phyloP scores from a whole-genome alignment of 106 monocot genomes.

The Allium fistulosum region DNA sequence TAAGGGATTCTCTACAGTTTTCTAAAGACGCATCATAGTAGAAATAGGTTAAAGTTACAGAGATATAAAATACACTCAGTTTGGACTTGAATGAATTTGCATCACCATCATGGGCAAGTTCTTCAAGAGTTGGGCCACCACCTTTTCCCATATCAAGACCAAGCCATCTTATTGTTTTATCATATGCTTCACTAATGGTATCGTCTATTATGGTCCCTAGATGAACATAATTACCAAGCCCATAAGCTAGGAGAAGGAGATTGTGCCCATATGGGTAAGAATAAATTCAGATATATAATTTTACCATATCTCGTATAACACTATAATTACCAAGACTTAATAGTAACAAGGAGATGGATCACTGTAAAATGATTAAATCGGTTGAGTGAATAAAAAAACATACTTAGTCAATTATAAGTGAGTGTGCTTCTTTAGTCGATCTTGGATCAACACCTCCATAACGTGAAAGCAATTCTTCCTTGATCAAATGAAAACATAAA shows the following conservation, averaged over 20 bases:
- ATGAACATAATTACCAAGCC: constrained; percentile 85
- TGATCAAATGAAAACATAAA: constrained; percentile 13
- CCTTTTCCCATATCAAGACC: constrained; percentile 96
- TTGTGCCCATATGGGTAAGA: constrained; percentile 79
- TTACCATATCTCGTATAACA: neutral
- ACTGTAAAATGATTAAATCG: too few relatives aligned
- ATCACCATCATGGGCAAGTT: constrained; percentile 92
- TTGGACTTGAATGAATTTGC: constrained; percentile 65
- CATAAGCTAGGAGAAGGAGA: constrained; percentile 83
- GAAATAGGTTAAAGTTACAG: too few relatives aligned
- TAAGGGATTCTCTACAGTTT: too few relatives aligned
- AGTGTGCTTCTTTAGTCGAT: constrained; percentile 94
- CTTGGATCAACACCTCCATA: constrained; percentile 95
- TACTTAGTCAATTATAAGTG: constrained; percentile 79
- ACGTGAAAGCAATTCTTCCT: constrained; percentile 79
- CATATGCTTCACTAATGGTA: constrained; percentile 99
- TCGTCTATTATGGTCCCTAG: constrained; percentile 99
- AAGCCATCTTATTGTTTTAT: constrained; percentile 96
- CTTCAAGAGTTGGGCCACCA: constrained; percentile 93
- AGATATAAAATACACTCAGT: constrained; percentile 31
- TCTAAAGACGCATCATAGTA: too few relatives aligned
- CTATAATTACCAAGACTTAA: neutral
- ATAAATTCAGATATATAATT: neutral
- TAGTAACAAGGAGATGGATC: neutral
- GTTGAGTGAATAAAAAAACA: constrained; percentile 7